A percentile compares a stretch with the other conserved stretches of the same genome.
Conservation (phyloP, 495 filamentous ascomycete species). For the Aspergillus coremiiformis region DNA sequence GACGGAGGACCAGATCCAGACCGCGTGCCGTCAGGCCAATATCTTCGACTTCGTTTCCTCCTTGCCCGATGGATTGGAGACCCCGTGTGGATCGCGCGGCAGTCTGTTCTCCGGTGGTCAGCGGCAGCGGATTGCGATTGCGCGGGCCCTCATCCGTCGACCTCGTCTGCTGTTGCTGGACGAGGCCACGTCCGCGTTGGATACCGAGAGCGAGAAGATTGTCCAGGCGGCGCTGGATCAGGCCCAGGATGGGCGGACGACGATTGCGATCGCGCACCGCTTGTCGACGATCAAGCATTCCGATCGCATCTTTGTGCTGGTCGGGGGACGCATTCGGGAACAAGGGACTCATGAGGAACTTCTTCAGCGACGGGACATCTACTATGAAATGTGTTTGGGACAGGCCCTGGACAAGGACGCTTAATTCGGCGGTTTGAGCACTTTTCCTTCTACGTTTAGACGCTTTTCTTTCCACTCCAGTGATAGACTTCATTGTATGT, state of each 20-base stretch:
- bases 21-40: background rate
- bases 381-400: conserved; percentile 1
- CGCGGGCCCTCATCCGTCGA: background rate
- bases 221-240: background rate
- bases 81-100: background rate
- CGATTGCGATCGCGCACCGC: conserved; percentile 1
- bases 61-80: background rate
- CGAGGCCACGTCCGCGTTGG: background rate
- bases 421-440: background rate
- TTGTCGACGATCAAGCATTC: conserved; percentile 1
- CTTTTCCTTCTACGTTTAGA: too few species aligned
- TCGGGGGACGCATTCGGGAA: background rate
- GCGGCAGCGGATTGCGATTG: background rate
- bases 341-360: conserved; percentile 2
- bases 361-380: background rate
- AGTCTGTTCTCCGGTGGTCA: conserved; percentile 1
- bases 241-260: background rate
- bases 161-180: background rate
- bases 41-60: conserved; percentile 1
- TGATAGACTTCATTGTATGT: too few species aligned
- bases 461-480: too few species aligned
- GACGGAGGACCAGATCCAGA: background rate
- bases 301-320: conserved; percentile 1
- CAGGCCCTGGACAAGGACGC: background rate
- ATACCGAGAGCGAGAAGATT: conserved; percentile 1